Conservation (phyloP, 306 rosid species). For the Rubus idaeus region DNA sequence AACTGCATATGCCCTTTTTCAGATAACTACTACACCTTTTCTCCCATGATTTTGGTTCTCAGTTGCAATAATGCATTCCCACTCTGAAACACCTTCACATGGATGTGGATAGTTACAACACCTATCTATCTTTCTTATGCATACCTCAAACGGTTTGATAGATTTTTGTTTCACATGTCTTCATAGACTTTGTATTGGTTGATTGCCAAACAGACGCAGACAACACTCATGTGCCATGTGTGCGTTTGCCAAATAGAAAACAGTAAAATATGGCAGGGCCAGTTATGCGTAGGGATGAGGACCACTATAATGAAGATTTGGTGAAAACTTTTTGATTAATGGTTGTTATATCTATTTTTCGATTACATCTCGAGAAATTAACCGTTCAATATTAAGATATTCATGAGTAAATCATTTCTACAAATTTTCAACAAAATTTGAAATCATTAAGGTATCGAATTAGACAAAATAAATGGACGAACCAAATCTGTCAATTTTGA, state of each 20-base stretch:
- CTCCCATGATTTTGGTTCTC: constrained; percentile 1
- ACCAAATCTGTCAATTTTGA: too few species aligned
- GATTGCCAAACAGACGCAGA: constrained; percentile 3
- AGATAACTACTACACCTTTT: not conserved
- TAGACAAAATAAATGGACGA: too few species aligned
- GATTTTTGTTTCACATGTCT: not conserved
- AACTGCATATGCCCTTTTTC: not conserved
- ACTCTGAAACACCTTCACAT: not conserved
- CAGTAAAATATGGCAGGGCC: not conserved
- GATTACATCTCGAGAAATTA: too few species aligned
- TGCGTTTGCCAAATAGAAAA: not conserved
- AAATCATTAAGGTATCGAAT: too few species aligned
- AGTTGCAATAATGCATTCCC: constrained; percentile 7
- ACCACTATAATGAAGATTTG: too few species aligned
- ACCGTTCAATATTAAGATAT: too few species aligned
- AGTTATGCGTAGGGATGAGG: not conserved
- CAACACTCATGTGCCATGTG: not conserved
- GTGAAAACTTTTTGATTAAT: too few species aligned
- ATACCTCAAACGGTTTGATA: not conserved
- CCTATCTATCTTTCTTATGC: not conserved
- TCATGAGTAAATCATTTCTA: too few species aligned
- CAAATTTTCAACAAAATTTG: too few species aligned
- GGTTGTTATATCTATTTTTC: too few species aligned
- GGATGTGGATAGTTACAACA: not conserved
- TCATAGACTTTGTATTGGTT: not conserved